Evolutionary conservation across 257 asterid genomes (phyloP).

Genomic region (Petunia axillaris): DNA sequence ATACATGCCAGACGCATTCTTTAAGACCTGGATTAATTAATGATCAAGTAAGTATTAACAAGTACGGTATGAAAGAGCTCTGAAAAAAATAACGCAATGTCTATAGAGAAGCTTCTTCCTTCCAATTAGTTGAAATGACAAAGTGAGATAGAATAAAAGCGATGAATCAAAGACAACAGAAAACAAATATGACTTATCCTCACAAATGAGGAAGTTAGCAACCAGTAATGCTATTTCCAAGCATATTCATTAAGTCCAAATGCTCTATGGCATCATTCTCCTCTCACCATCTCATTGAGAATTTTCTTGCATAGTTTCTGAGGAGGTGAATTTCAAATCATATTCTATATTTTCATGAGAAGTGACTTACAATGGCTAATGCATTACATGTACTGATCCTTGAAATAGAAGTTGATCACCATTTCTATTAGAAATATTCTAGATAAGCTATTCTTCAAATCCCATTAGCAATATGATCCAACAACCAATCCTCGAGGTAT

Average conservation of each 20-base stretch:
- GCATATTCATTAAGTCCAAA: neutral
- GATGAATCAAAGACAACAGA: slow-evolving; percentile 13
- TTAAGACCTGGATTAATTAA: slow-evolving; percentile 61
- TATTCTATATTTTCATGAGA: slow-evolving; percentile 16
- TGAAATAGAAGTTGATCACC: slow-evolving; percentile 5
- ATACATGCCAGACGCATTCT: slow-evolving; percentile 93
- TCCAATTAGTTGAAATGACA: slow-evolving; percentile 1
- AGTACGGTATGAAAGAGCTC: slow-evolving; percentile 9
- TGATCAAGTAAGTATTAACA: slow-evolving; percentile 11
- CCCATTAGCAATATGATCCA: slow-evolving; percentile 16
- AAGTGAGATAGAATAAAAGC: slow-evolving; percentile 2
- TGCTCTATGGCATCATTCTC: neutral
- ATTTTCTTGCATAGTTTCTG: neutral
- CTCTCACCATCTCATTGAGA: neutral
- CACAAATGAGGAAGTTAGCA: slow-evolving; percentile 16
- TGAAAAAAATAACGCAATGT: neutral
- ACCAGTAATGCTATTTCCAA: slow-evolving; percentile 11
- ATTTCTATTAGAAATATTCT: slow-evolving; percentile 3
- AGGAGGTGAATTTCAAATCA: slow-evolving; percentile 2
- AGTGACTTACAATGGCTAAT: slow-evolving; percentile 8
- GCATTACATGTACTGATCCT: slow-evolving; percentile 4
- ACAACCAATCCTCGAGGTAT: slow-evolving; percentile 9
- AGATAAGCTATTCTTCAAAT: neutral
- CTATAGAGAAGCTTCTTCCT: slow-evolving; percentile 4
- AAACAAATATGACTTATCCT: slow-evolving; percentile 15